Base-by-base conservation (phyloP, 2,329 filamentous ascomycete genomes). In the Trichoderma hamatum region DNA sequence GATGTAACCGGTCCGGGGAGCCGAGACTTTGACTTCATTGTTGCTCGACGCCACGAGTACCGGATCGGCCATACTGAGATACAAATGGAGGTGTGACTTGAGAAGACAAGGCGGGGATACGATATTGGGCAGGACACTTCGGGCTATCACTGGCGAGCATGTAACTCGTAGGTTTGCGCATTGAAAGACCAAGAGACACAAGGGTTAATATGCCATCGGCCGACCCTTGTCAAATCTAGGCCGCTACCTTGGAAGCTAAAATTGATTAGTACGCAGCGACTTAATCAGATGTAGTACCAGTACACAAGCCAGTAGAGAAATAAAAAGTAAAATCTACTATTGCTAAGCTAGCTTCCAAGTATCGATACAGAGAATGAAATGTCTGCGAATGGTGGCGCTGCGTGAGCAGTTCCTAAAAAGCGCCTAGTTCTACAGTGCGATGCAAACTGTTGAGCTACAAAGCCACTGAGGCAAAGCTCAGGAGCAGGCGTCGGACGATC, bases 161-260 rank as follows among this genome's bases (percentile, higher is more conserved):
- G 39, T n/a, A 43, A 9, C 6, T 43, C 39, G 11, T 19, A 16
- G 30, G 24, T 21, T 65, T 10, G 46, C 26, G 49, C 13, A 14
- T 28, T n/a, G 10, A 55, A 24, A 10, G 49, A n/a, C 9, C 7
- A 21, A 11, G 10, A 13, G 21, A 26, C 13, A 4, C 6, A 19
- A 13, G 34, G 7, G 9, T 21, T 26, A 28, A 54, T 55, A 65
- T 32, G 36, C 32, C 6, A 32, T 55, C 51, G 62, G 62, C 62
- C 51, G 62, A 65, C 62, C 62, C 62, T 55, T 65, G 51, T 55
- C 19, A 51, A 7, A 24, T 55, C n/a, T 49, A 49, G n/a, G 21
- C 51, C 24, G 51, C 24, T 10, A 16, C 7, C 39, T 43, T 19
- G 39, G 24, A 28, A 26, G 26, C 51, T 30, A 16, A 26, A 54